Conservation (phyloP, 2,329 filamentous ascomycete genomes). For the Sclerotinia nivalis region DNA sequence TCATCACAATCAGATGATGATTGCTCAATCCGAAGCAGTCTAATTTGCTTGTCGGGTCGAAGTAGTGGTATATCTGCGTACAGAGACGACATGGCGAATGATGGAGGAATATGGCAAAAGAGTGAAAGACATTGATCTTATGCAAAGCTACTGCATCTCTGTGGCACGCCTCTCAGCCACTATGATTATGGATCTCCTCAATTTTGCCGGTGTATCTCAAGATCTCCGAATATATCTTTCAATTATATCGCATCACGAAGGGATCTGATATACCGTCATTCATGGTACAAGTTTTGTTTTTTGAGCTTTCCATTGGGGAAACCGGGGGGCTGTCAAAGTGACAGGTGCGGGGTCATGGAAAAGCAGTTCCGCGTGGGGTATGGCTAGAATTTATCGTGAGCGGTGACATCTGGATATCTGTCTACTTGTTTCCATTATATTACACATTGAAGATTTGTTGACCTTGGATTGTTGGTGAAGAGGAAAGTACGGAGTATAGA, state of each 20-base stretch:
- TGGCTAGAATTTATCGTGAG: background rate
- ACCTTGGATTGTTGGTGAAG: background rate
- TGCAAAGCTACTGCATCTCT: conserved; percentile 2
- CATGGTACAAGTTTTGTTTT: background rate
- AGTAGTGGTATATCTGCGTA: background rate
- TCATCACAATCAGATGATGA: background rate
- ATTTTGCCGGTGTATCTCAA: background rate
- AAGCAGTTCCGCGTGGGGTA: background rate
- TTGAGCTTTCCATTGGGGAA: background rate
- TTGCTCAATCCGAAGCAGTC: conserved; percentile 12
- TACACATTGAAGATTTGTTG: background rate
- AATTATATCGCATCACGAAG: background rate
- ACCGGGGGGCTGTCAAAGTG: background rate
- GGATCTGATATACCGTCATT: background rate
- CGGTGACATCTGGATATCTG: background rate
- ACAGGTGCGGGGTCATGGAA: background rate
- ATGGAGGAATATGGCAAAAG: background rate
- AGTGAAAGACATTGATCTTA: background rate
- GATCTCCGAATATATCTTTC: background rate
- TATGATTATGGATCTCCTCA: conserved; percentile 1
- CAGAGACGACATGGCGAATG: conserved; percentile 5
- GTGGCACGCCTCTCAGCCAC: conserved; percentile 10
- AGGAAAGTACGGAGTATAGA: background rate
- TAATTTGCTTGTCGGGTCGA: background rate
- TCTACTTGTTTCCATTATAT: background rate